These are phyloP conservation scores for Phellopilus nigrolimitatus DNA, from an alignment of 1,284 basidiomycete species.

Conservation along the genomic window DNA sequence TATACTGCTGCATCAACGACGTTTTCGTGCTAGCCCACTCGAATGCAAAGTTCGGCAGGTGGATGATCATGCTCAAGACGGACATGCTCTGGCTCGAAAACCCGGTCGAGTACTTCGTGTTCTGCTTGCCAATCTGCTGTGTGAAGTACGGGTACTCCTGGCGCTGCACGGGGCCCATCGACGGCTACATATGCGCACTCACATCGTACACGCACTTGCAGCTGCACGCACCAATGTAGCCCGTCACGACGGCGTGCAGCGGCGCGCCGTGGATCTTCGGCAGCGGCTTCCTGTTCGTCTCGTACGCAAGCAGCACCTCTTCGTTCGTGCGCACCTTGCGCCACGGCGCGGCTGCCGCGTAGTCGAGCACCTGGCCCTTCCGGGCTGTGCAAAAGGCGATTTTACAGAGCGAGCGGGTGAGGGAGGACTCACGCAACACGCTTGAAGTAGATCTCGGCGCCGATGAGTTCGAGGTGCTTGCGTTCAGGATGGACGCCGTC, in stretches of 20 bases:
- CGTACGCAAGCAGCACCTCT: no score
- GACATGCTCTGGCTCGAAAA: constrained; percentile 55
- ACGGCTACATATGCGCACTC: constrained; percentile 44
- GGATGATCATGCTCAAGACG: constrained; percentile 52
- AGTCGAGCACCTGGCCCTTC: no score
- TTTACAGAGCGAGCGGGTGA: no score
- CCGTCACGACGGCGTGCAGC: constrained; percentile 47
- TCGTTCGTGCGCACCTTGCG: no score
- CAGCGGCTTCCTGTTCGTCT: no score
- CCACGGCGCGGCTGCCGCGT: no score
- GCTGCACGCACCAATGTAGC: constrained; percentile 55
- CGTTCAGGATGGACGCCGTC: constrained; percentile 47
- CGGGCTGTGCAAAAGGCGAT: no score
- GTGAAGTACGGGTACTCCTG: no score
- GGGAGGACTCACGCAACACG: no score
- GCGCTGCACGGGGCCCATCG: no score
- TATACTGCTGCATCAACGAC: constrained; percentile 37
- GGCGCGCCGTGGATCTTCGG: constrained; percentile 54
- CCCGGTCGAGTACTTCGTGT: no score
- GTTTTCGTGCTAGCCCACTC: constrained; percentile 49
- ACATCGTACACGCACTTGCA: constrained; percentile 55
- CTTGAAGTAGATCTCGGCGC: constrained; percentile 56
- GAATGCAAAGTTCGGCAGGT: neutral
- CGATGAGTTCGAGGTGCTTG: constrained; percentile 50
- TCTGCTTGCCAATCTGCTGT: constrained; percentile 52